These are phyloP conservation scores for Citrus cavaleriei DNA, from an alignment of 345 rosid genomes.

Conservation along the genomic window DNA sequence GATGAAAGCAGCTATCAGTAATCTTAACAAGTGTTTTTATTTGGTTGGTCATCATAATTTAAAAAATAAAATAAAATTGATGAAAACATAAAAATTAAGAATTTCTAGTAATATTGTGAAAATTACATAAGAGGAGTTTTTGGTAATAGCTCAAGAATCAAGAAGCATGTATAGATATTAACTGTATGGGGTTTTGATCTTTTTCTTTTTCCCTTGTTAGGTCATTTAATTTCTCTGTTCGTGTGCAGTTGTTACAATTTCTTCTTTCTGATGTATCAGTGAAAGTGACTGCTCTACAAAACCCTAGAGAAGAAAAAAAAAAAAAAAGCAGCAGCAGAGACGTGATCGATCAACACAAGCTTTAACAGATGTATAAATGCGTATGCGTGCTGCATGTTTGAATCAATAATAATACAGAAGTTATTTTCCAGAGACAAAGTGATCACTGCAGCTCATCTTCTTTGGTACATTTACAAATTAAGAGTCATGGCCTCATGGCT, in stretches of 20 bases:
- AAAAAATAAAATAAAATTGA: too few relatives aligned
- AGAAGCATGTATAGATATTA: neutral
- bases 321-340: neutral
- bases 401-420: neutral
- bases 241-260: neutral
- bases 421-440: neutral
- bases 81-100: too few relatives aligned
- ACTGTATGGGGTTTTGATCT: neutral
- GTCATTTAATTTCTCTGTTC: neutral
- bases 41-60: too few relatives aligned
- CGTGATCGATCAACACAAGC: neutral
- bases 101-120: neutral
- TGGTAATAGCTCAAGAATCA: neutral
- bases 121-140: neutral
- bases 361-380: too few relatives aligned
- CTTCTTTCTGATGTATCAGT: neutral
- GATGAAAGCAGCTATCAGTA: neutral
- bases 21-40: too few relatives aligned
- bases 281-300: neutral
- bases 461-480: neutral
- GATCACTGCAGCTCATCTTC: neutral
- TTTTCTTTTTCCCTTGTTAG: neutral
- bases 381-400: neutral
- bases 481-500: neutral
- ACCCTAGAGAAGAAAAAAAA: neutral